Percentiles rank a stretch among this genome's conserved stretches.
Conservation (phyloP, 306 rosid species). For the Canavalia gladiata region DNA sequence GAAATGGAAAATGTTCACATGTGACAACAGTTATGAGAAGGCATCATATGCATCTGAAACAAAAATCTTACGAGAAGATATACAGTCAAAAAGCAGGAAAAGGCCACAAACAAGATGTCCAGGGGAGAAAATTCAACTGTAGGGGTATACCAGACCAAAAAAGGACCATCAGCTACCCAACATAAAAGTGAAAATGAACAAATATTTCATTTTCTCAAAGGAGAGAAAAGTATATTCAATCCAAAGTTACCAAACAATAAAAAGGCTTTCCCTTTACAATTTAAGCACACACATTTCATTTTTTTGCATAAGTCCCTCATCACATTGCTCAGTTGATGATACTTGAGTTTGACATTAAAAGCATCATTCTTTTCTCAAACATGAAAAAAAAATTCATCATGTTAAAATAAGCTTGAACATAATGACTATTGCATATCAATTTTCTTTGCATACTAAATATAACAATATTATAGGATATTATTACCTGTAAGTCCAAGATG, state of each 20-base stretch:
- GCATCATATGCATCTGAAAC: conserved; percentile 6
- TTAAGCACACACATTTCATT: neutral
- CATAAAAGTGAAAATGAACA: neutral
- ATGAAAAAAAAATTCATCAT: neutral
- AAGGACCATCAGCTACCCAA: neutral
- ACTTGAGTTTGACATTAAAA: neutral
- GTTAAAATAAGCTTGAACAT: neutral
- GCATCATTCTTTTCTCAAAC: neutral
- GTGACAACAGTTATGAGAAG: conserved; percentile 1
- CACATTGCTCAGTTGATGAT: neutral
- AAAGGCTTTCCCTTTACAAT: conserved; percentile 14
- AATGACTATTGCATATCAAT: conserved; percentile 4
- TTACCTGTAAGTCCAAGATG: conserved; percentile 83
- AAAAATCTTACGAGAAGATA: neutral
- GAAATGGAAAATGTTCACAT: neutral
- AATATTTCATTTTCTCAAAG: neutral
- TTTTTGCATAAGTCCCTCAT: neutral
- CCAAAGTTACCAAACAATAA: conserved; percentile 4
- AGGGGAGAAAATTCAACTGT: neutral
- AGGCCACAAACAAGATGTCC: conserved; percentile 17
- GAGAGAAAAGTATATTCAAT: conserved; percentile 18
- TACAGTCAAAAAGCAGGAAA: conserved; percentile 4
- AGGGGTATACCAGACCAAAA: conserved; percentile 6
- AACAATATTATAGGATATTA: neutral
- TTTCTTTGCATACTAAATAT: conserved; percentile 12